These are phyloP conservation scores for Vachellia collinsii DNA, from an alignment of 306 rosid genomes.

Conservation along the genomic window DNA sequence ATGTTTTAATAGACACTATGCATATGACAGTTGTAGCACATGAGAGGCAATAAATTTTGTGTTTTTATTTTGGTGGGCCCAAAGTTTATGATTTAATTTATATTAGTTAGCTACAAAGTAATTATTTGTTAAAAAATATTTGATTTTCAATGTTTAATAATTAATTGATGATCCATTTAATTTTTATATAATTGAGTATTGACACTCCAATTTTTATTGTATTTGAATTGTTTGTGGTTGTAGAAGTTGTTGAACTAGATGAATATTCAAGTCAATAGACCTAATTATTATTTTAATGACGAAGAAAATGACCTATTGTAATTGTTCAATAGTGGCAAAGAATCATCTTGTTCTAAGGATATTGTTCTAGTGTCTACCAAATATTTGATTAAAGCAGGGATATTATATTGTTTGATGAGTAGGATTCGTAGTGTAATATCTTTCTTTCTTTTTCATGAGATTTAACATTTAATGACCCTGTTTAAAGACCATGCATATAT, in stretches of 20 bases:
- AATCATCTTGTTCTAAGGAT: too few species aligned
- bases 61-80: neutral
- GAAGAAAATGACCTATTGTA: too few species aligned
- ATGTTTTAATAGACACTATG: constrained; percentile 7
- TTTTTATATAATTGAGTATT: neutral
- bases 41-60: constrained; percentile 25
- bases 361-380: too few species aligned
- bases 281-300: neutral
- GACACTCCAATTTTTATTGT: neutral
- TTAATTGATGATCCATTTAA: neutral
- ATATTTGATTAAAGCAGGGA: too few species aligned
- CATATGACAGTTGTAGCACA: constrained; percentile 35
- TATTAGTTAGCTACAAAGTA: neutral
- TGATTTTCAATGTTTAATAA: neutral
- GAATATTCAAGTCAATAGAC: neutral
- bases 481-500: too few species aligned
- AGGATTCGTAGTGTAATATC: too few species aligned
- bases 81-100: neutral
- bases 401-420: too few species aligned
- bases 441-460: too few species aligned
- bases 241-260: neutral
- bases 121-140: neutral
- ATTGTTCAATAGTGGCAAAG: too few species aligned
- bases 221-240: neutral
- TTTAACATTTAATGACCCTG: too few species aligned